Evolutionary conservation across 2,329 filamentous ascomycete genomes (phyloP), one percentile per base, ranked within the genome.

Genomic region (Cytospora mali): DNA sequence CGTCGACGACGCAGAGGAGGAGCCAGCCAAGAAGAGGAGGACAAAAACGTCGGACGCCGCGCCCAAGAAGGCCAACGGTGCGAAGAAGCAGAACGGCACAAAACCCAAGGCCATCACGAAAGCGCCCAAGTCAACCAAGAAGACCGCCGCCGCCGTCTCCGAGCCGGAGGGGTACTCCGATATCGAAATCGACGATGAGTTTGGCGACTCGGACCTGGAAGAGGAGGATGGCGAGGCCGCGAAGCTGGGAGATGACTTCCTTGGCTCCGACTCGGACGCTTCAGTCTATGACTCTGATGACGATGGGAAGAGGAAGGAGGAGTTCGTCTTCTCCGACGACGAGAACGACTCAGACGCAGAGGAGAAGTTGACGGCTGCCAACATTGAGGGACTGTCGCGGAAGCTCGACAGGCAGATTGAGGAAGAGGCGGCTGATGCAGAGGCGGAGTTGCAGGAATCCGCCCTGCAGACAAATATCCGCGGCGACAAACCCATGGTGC

Each of bases 391-490:
- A 63, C 80, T 99, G 61, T 93, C 94, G 61, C 84, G 88, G 69
- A 94, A 93, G 75, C 78, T 99, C 62, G 94, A 99, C 74, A 81
- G 85, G 71, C 81, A 95, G 72, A 81, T 85, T 72, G 90, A 90
- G 51, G 84, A 89, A 64, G 91, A 97, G 67, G 92, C 89, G 21
- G 92, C 88, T 27, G 91, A 93, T 66, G 92, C 92, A 27, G 87
- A 93, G 69, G 90, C 89, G 35, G 95, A 99, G 75, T 79, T 98
- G 73, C 87, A 93, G 72, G 91, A 97, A 68, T 88, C 86, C 51
- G 90, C 91, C 10, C 76, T 98, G 74, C 93, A 97, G 78, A 98
- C 94, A 59, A 99, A 99, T 79, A 97, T 99, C 71, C 87, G 87
- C 61, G 88, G 88, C 53, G 75, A 76, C 68, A 71, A 71, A 65